phyloP scores from a whole-genome alignment of 2,329 filamentous ascomycete genomes.

The Endothia cerciana region DNA sequence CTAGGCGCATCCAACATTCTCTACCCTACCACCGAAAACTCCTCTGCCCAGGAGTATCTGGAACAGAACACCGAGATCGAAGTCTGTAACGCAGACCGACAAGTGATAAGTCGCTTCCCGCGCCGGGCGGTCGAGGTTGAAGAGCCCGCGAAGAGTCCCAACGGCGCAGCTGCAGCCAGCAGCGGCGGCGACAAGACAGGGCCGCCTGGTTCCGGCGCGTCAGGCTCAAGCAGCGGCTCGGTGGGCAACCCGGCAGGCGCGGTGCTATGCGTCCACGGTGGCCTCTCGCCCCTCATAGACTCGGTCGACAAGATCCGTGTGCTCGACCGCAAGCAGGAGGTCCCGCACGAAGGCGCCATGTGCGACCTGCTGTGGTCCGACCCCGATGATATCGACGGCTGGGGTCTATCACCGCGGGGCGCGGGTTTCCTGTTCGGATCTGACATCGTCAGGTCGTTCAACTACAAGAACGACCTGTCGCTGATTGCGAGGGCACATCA shows the following conservation, averaged over 20 bases:
- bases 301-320: slow-evolving; percentile 94
- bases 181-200: slow-evolving; percentile 60
- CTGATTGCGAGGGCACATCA: slow-evolving; percentile 95
- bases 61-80: slow-evolving; percentile 88
- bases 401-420: slow-evolving; percentile 91
- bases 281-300: slow-evolving; percentile 87
- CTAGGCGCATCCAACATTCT: slow-evolving; percentile 79
- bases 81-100: slow-evolving; percentile 82
- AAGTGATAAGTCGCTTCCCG: slow-evolving; percentile 74
- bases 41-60: slow-evolving; percentile 49
- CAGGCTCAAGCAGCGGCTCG: slow-evolving; percentile 67
- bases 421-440: slow-evolving; percentile 95
- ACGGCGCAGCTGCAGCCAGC: slow-evolving; percentile 32
- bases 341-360: slow-evolving; percentile 98
- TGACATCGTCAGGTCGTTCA: slow-evolving; percentile 95
- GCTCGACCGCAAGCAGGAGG: slow-evolving; percentile 95
- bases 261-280: slow-evolving; percentile 94
- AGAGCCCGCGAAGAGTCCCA: slow-evolving; percentile 34
- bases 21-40: slow-evolving; percentile 52
- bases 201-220: slow-evolving; percentile 78
- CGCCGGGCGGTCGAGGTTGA: slow-evolving; percentile 44
- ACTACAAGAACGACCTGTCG: slow-evolving; percentile 88
- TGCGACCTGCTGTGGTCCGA: slow-evolving; percentile 98
- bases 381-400: slow-evolving; percentile 96
- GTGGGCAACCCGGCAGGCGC: slow-evolving; percentile 75